Percentiles rank a stretch among this genome's conserved stretches.
These are phyloP conservation scores for Pyrenophora seminiperda DNA, from an alignment of 2,329 filamentous ascomycete genomes.

Conservation along the genomic window DNA sequence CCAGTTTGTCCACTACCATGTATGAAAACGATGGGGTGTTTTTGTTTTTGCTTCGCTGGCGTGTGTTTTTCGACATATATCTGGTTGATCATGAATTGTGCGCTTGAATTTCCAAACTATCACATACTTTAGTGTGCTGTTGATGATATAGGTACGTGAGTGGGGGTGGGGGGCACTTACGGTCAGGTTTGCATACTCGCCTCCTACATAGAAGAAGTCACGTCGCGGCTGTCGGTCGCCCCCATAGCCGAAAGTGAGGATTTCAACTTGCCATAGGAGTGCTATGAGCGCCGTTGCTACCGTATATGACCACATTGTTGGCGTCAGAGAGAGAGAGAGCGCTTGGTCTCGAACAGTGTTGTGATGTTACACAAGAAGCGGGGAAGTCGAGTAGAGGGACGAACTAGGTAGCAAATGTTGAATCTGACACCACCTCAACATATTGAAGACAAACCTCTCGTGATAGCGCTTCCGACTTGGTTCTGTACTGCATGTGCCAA, in stretches of 20 bases:
- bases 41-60: conserved; percentile 9
- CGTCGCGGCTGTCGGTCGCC: conserved; percentile 4
- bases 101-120: not conserved
- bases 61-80: conserved; percentile 30
- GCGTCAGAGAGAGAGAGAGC: too few species aligned
- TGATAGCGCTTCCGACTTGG: too few species aligned
- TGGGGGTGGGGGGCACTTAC: conserved; percentile 2
- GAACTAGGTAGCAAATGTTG: too few species aligned
- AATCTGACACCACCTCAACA: too few species aligned
- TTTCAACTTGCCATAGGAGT: not conserved
- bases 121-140: too few species aligned
- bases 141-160: too few species aligned
- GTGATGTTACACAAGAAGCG: too few species aligned
- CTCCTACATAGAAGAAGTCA: conserved; percentile 34
- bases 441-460: too few species aligned
- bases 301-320: too few species aligned
- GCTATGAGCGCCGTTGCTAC: not conserved
- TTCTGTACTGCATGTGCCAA: too few species aligned
- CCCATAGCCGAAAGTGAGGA: not conserved
- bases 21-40: conserved; percentile 38
- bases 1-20: conserved; percentile 36
- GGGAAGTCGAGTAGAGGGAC: too few species aligned
- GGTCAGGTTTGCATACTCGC: conserved; percentile 26
- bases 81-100: conserved; percentile 12
- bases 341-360: too few species aligned